These are phyloP conservation scores for Sodiomyces alkalinus DNA, from an alignment of 2,329 filamentous ascomycete species.

Conservation along the genomic window DNA sequence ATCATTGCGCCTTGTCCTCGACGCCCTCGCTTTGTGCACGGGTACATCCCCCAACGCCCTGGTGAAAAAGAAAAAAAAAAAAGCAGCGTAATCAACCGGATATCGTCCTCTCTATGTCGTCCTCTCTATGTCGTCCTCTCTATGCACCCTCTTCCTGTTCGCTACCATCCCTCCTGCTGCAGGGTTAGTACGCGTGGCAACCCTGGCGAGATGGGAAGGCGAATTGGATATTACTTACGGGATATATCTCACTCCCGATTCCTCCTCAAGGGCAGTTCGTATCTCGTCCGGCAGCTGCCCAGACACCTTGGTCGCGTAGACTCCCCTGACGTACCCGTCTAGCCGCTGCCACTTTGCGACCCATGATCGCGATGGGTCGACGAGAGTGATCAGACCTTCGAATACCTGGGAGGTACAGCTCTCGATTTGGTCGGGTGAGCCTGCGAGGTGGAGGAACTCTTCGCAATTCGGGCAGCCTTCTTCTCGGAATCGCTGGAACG, in stretches of 20 bases:
- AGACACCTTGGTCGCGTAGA: slow-evolving; percentile 91
- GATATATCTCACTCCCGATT: slow-evolving; percentile 49
- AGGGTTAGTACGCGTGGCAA: no score
- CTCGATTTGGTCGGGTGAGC: slow-evolving; percentile 66
- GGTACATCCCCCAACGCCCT: no score
- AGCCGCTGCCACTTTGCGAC: slow-evolving; percentile 93
- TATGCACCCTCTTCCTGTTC: no score
- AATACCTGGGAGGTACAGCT: slow-evolving; percentile 95
- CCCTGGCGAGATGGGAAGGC: neutral
- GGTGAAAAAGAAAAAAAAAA: no score
- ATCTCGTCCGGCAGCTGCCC: slow-evolving; percentile 60
- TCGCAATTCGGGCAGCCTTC: slow-evolving; percentile 96
- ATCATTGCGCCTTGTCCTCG: no score
- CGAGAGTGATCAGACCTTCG: slow-evolving; percentile 77
- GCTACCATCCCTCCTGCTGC: no score
- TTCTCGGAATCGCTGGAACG: slow-evolving; percentile 59
- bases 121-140: no score
- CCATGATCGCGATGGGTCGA: slow-evolving; percentile 76
- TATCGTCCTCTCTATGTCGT: no score
- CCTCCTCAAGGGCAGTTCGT: slow-evolving; percentile 42
- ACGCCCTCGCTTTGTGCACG: no score
- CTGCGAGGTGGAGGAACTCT: slow-evolving; percentile 69
- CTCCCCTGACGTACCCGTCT: slow-evolving; percentile 72
- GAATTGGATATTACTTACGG: no score
- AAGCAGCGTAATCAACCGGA: no score